These are phyloP conservation scores for Candida nemodendra DNA, from an alignment of 805 yeast genomes.

Conservation along the genomic window DNA sequence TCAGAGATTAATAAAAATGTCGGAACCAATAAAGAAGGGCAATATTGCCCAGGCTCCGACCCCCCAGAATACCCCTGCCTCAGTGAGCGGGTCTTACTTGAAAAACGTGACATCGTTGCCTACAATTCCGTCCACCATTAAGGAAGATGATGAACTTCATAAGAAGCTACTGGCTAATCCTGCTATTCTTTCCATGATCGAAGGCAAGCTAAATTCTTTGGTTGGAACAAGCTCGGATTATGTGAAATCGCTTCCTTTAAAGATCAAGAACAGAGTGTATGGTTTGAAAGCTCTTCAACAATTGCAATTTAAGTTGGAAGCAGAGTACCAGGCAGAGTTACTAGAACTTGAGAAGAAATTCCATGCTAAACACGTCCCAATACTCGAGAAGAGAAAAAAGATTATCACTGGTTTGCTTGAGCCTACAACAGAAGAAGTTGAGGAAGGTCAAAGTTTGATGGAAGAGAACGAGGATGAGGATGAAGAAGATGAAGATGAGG, in stretches of 20 bases:
- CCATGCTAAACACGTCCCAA: constrained; percentile 68
- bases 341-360: constrained; percentile 82
- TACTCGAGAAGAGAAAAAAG: constrained; percentile 69
- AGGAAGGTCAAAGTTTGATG: constrained; percentile 70
- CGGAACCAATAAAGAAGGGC: constrained; percentile 83
- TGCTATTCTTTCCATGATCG: constrained; percentile 79
- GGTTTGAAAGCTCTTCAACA: constrained; percentile 83
- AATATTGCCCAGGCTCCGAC: constrained; percentile 93
- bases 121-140: constrained; percentile 65
- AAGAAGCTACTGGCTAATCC: constrained; percentile 62
- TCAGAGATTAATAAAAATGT: constrained; percentile 59
- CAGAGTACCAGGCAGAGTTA: constrained; percentile 86
- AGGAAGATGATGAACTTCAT: constrained; percentile 55
- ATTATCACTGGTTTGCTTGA: constrained; percentile 71
- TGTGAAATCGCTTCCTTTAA: constrained; percentile 68
- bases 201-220: constrained; percentile 80
- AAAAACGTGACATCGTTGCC: constrained; percentile 59
- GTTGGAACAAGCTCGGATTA: constrained; percentile 89
- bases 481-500: constrained; percentile 41
- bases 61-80: constrained; percentile 97
- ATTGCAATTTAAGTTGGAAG: constrained; percentile 78
- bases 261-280: constrained; percentile 70
- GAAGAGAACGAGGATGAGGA: constrained; percentile 38
- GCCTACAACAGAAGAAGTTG: constrained; percentile 78
- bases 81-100: constrained; percentile 72